phyloP scores from a whole-genome alignment of 2,329 filamentous ascomycete genomes.

The Penicillium occitanis region DNA sequence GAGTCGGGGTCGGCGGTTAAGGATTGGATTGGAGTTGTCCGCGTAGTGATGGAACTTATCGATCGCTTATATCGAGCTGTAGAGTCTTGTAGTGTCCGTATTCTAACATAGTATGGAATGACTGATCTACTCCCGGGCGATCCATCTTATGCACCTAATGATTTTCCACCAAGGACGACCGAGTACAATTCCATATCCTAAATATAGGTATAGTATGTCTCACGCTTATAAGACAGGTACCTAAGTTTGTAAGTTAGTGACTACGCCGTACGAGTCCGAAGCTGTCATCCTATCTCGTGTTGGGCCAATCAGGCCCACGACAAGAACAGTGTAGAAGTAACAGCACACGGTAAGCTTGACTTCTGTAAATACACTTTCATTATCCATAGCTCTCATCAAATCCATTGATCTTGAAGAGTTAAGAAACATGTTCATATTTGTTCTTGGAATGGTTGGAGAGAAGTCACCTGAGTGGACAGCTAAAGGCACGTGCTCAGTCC shows the following conservation, averaged over 20 bases:
- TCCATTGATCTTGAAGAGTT: neutral
- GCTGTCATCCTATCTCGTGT: neutral
- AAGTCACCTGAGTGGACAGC: neutral
- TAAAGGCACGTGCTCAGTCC: constrained; percentile 17
- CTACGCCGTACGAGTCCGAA: neutral
- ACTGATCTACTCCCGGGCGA: constrained; percentile 7
- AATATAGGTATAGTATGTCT: neutral
- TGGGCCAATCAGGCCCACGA: neutral
- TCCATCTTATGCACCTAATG: neutral
- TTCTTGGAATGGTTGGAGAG: neutral
- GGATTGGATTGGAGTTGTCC: constrained; percentile 12
- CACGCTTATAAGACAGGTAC: neutral
- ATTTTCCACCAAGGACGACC: neutral
- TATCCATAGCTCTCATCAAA: neutral
- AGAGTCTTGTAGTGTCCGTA: no score
- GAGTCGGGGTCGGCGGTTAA: constrained; percentile 15
- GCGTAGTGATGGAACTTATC: constrained; percentile 1
- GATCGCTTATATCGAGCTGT: neutral
- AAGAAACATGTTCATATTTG: neutral
- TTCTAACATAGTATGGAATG: neutral
- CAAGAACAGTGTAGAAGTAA: no score
- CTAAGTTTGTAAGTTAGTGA: neutral
- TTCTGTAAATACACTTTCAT: no score
- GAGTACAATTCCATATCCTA: neutral
- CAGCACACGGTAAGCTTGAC: neutral